Evolutionary conservation across 2,329 filamentous ascomycete species (phyloP).

Genomic region (Lasiodiplodia sp.): DNA sequence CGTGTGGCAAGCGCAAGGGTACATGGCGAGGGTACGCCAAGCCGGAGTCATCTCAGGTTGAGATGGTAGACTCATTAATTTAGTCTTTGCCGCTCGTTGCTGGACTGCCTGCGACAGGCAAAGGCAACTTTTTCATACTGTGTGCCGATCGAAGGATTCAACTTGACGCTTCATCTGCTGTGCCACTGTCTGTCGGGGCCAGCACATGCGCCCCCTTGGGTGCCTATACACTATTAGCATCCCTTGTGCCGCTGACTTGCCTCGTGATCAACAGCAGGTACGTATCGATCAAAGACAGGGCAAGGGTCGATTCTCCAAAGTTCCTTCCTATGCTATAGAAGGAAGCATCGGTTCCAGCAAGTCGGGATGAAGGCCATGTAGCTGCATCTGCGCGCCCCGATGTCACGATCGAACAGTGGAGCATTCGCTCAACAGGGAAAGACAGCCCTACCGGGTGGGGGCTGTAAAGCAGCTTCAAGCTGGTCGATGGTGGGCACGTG

Average conservation of each 20-base stretch:
- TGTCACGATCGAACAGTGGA: background rate
- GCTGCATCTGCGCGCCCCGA: background rate
- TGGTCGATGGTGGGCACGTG: background rate
- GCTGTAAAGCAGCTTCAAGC: background rate
- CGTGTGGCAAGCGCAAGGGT: background rate
- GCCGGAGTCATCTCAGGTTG: background rate
- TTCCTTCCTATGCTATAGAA: background rate
- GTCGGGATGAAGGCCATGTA: background rate
- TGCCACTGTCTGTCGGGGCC: too few relatives aligned
- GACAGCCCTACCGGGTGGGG: background rate
- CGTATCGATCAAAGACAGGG: background rate
- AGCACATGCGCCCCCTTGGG: background rate
- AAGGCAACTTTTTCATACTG: too few relatives aligned
- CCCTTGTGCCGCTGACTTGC: background rate
- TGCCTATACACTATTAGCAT: background rate
- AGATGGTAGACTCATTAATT: background rate
- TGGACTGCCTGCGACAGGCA: too few relatives aligned
- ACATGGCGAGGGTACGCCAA: background rate
- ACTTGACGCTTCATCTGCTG: too few relatives aligned
- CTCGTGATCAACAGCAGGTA: background rate
- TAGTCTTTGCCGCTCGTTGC: too few relatives aligned
- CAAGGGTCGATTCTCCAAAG: background rate
- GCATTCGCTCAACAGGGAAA: background rate
- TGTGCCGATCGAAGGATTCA: too few relatives aligned
- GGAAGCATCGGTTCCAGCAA: background rate